Evolutionary conservation across 2,329 filamentous ascomycete genomes (phyloP).

Genomic region (Hymenoscyphus fructigenus): DNA sequence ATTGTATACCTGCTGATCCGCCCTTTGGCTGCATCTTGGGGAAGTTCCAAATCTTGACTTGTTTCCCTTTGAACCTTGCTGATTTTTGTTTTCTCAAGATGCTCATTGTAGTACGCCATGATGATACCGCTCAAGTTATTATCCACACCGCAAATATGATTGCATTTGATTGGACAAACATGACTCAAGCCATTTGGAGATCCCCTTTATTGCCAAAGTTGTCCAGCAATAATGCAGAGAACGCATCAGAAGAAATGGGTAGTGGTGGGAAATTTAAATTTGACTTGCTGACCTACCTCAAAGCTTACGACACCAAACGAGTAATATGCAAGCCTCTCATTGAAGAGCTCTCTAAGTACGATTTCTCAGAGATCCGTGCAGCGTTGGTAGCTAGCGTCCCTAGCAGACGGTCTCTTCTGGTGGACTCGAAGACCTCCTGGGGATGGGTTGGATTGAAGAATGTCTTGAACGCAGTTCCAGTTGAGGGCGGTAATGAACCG

Average conservation of each 20-base stretch:
- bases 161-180: slow-evolving; percentile 79
- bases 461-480: slow-evolving; percentile 55
- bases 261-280: slow-evolving; percentile 71
- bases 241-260: slow-evolving; percentile 43
- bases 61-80: not conserved
- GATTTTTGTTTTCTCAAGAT: slow-evolving; percentile 60
- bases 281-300: slow-evolving; percentile 72
- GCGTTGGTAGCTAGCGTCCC: slow-evolving; percentile 79
- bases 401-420: slow-evolving; percentile 56
- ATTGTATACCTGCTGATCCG: too few relatives aligned
- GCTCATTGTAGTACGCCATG: slow-evolving; percentile 77
- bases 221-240: slow-evolving; percentile 3
- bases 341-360: slow-evolving; percentile 57
- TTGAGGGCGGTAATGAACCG: slow-evolving; percentile 39
- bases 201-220: slow-evolving; percentile 64
- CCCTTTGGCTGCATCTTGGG: too few relatives aligned
- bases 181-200: slow-evolving; percentile 81
- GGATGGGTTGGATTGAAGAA: slow-evolving; percentile 71
- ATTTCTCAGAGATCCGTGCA: slow-evolving; percentile 69
- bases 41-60: not conserved
- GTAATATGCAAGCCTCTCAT: slow-evolving; percentile 55
- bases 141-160: slow-evolving; percentile 95
- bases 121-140: slow-evolving; percentile 73
- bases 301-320: slow-evolving; percentile 62
- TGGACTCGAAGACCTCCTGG: slow-evolving; percentile 59